Base-by-base conservation (phyloP, 2,329 filamentous ascomycete species). In the Massarina eburnea region DNA sequence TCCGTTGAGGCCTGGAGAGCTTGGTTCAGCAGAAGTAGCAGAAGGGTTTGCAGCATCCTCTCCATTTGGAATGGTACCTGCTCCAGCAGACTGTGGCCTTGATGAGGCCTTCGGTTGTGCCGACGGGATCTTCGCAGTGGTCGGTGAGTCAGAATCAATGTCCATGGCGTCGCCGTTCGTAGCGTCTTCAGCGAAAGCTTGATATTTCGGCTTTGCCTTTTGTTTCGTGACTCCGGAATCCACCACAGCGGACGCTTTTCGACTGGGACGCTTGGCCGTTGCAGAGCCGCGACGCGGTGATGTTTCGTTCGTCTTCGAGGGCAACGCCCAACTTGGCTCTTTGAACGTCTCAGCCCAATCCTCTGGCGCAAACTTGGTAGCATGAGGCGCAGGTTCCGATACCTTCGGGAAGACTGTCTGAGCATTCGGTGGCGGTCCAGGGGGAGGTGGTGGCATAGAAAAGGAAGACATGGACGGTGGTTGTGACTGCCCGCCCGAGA, bases 281-380 rank as follows among this genome's bases (percentile, higher is more conserved):
- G 59, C 55, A 30, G 62, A 52, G n/a, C 55, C 56, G 29, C 65
- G 62, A 26, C 64, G 64, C 3, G 64, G 61, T 3, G 63, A 62
- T 3, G 59, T 61, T 6, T 65, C 66, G 37, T 59, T 68, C n/a
- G 49, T 35, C 9, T 58, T 55, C n/a, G 49, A 45, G 14, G 54
- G 51, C 30, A 59, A 59, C 8, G 59, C 67, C 68, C 71, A 77
- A 6, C 61, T 70, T 1, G 72, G 54, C 34, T 76, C 73, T 40
- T 72, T 71, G 52, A 76, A 75, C 1, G 66, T 71, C 40, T 72
- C 65, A 22, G 62, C 57, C 75, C 75, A 77, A 29, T 67, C 58
- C 41, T 75, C 67, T 36, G 63, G 61, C 24, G 64, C 69, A 51
- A 76, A 76, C 22, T 69, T 73, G 9, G 62, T 60, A n/a, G 60